Evolutionary conservation across 768 basidiomycete species (phyloP), one percentile per base, ranked within the genome.

Genomic region (Amanita rubescens): DNA sequence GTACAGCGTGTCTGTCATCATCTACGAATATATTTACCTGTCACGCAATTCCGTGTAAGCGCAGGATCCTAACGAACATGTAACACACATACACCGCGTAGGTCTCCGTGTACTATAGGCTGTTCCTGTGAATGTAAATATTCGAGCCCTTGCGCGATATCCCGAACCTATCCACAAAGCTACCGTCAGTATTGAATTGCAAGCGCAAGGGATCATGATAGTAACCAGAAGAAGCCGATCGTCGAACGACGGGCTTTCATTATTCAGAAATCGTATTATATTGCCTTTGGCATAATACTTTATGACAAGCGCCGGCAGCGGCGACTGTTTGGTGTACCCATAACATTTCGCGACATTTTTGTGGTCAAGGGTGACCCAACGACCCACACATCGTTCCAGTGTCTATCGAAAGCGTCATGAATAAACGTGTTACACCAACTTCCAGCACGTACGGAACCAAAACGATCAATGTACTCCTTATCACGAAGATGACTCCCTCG

Each of bases 231-330:
- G 17, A 1, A 57, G 9, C 20, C 39, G 41, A 6, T 57, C 50
- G 12, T 46, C 49, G 12, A 38, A 33, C 2, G 53, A 22, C n/a
- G 24, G 15, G 1, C 24, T 25, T 2, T 51, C 34, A 9, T 42
- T 51, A 14, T 51, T 49, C 5, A 65, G 44, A 50, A 65, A 64
- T 6, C 57, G 25, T 2, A 60, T 49, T 19, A 68, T 58, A 49
- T 60, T 66, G 0, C 66, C 65, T 3, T 62, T 50, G 10, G 45
- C 15, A 39, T 60, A 64, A 41, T 54, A 67, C 1, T 57, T 52
- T 22, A 63, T 56, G 11, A 69, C 57, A 8, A 68, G 45, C 1
- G 60, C 65, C 6, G 65, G 66, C 57, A 66, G 58, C 24, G 52
- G 56, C 2, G 60, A 59, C 1, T 54, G 53, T 5, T 57, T 45